Conservation (phyloP, 2,329 filamentous ascomycete genomes). For the Macroventuria anomochaeta region DNA sequence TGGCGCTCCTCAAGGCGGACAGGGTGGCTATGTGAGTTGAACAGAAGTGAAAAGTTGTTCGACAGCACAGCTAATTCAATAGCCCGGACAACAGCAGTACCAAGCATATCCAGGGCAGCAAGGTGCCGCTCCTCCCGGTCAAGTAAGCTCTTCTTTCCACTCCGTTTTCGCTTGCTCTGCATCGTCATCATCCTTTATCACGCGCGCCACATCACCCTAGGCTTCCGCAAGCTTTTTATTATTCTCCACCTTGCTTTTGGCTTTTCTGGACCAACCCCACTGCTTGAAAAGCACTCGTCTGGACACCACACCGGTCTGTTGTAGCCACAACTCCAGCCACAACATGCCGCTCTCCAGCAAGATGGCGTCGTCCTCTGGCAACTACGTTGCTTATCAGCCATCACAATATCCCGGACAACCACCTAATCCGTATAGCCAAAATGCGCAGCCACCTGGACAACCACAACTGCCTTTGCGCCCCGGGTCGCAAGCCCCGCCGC, state of each 20-base stretch:
- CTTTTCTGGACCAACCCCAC: slow-evolving; percentile 32
- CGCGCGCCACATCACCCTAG: slow-evolving; percentile 30
- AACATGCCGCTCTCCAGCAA: slow-evolving; percentile 36
- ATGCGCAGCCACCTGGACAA: slow-evolving; percentile 25
- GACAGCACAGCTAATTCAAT: slow-evolving; percentile 32
- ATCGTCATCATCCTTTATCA: slow-evolving; percentile 40
- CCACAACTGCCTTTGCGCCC: slow-evolving; percentile 45
- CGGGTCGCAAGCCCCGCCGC: slow-evolving; percentile 47
- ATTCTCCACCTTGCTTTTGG: slow-evolving; percentile 35
- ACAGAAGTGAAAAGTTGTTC: slow-evolving; percentile 12
- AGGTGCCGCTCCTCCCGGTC: slow-evolving; percentile 50
- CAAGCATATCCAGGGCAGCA: slow-evolving; percentile 64
- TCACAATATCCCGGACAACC: slow-evolving; percentile 29
- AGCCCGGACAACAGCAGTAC: slow-evolving; percentile 59
- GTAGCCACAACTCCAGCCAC: slow-evolving; percentile 26
- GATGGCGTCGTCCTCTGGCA: slow-evolving; percentile 30
- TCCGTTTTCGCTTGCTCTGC: slow-evolving; percentile 36
- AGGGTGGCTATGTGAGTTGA: slow-evolving; percentile 60
- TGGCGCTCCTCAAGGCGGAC: slow-evolving; percentile 32
- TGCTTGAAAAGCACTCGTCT: slow-evolving; percentile 22
- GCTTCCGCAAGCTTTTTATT: slow-evolving; percentile 23
- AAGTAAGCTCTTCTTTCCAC: slow-evolving; percentile 37
- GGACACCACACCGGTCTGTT: slow-evolving; percentile 14
- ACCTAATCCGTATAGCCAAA: slow-evolving; percentile 39
- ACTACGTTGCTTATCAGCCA: slow-evolving; percentile 42